These are phyloP conservation scores for Gloeopeniophorella convolvens DNA, from an alignment of 768 basidiomycete genomes.

Conservation along the genomic window DNA sequence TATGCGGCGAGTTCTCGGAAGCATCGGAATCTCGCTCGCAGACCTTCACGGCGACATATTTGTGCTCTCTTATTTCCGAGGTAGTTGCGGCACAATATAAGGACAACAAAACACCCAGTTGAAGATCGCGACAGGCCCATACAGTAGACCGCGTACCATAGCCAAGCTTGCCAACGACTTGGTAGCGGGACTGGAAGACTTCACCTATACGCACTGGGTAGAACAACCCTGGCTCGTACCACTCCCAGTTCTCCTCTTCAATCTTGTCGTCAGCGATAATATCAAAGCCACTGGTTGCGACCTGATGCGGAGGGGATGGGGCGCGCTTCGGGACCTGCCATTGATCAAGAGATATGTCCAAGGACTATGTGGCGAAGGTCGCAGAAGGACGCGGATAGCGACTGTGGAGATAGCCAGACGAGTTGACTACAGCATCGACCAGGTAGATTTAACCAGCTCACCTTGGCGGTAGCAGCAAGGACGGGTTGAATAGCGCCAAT, in stretches of 20 bases:
- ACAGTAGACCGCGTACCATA: constrained; percentile 27
- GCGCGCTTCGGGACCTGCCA: too few relatives aligned
- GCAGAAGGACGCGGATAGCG: too few relatives aligned
- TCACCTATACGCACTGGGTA: constrained; percentile 32
- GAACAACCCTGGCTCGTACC: constrained; percentile 22
- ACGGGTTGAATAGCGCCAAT: too few relatives aligned
- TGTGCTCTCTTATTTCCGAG: background rate
- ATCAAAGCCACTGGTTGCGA: too few relatives aligned
- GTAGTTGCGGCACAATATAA: background rate
- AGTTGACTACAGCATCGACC: too few relatives aligned
- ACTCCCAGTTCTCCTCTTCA: constrained; percentile 26
- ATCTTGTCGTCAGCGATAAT: too few relatives aligned
- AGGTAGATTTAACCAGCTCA: too few relatives aligned
- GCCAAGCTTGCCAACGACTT: constrained; percentile 31
- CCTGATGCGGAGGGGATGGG: too few relatives aligned
- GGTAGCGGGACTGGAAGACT: constrained; percentile 27
- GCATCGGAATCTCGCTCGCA: background rate
- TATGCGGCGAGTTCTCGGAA: constrained; percentile 4
- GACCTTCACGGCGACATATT: constrained; percentile 10
- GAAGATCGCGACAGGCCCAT: constrained; percentile 28
- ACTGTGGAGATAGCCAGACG: too few relatives aligned
- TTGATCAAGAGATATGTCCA: too few relatives aligned
- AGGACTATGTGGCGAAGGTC: too few relatives aligned
- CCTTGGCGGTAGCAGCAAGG: too few relatives aligned
- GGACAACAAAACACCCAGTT: background rate